Conservation (phyloP, 768 basidiomycete genomes). For the Boletales sp. region DNA sequence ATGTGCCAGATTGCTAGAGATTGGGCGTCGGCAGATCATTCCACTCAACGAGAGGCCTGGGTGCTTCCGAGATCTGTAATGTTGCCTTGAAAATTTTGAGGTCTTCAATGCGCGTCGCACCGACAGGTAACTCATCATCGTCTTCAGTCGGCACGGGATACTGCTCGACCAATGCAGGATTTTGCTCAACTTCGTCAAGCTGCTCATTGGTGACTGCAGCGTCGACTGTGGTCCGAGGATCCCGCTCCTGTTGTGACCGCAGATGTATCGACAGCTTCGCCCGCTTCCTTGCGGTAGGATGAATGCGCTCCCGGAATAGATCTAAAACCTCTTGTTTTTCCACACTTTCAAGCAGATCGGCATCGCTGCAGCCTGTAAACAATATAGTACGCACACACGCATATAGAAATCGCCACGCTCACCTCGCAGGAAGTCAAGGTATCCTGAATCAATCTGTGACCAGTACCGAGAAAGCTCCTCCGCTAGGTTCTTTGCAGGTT, state of each 20-base stretch:
- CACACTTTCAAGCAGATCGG: conserved; percentile 55
- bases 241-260: conserved; percentile 61
- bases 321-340: conserved; percentile 72
- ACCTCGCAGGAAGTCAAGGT: conserved; percentile 86
- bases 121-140: conserved; percentile 40
- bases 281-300: conserved; percentile 64
- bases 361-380: conserved; percentile 66
- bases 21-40: conserved; percentile 64
- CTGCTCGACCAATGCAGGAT: conserved; percentile 55
- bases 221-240: conserved; percentile 57
- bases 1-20: conserved; percentile 35
- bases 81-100: conserved; percentile 60
- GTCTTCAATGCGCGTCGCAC: conserved; percentile 64
- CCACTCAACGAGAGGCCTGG: conserved; percentile 72
- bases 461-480: conserved; percentile 77
- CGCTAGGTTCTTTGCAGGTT: conserved; percentile 82
- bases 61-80: conserved; percentile 50
- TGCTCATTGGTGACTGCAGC: conserved; percentile 49
- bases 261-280: conserved; percentile 85
- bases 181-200: conserved; percentile 46
- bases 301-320: conserved; percentile 66
- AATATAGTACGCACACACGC: background rate
- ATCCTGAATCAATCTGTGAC: conserved; percentile 69
- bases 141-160: conserved; percentile 55
- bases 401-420: conserved; percentile 30